These are phyloP conservation scores for Saccharomyces hybrid DNA, from an alignment of 1,139 yeast species.

Conservation along the genomic window DNA sequence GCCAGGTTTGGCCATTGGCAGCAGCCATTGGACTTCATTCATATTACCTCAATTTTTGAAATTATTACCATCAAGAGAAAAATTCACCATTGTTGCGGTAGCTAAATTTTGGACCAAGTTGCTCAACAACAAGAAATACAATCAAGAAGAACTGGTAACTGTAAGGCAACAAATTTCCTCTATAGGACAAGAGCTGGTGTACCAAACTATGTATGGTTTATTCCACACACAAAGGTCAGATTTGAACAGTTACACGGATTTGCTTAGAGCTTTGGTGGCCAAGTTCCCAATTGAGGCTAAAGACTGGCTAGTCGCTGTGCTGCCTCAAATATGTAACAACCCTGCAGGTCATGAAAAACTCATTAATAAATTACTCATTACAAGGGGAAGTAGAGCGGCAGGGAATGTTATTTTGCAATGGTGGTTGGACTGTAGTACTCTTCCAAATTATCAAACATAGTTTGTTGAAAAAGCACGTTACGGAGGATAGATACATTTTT, in stretches of 20 bases:
- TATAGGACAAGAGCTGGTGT: conserved; percentile 23
- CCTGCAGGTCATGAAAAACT: conserved; percentile 24
- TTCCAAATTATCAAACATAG: conserved; percentile 17
- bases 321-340: conserved; percentile 23
- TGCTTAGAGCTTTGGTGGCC: conserved; percentile 28
- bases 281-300: conserved; percentile 29
- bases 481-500: background rate
- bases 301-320: conserved; percentile 21
- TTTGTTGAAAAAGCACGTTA: background rate
- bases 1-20: conserved; percentile 43
- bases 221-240: conserved; percentile 31
- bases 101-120: conserved; percentile 60
- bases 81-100: conserved; percentile 55
- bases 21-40: conserved; percentile 31
- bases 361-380: conserved; percentile 25
- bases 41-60: conserved; percentile 37
- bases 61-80: conserved; percentile 49
- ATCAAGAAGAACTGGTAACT: conserved; percentile 39
- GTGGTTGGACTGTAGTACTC: conserved; percentile 31
- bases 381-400: conserved; percentile 33
- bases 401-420: conserved; percentile 28
- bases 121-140: conserved; percentile 47
- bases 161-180: conserved; percentile 29
- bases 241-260: conserved; percentile 27
- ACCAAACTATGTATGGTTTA: conserved; percentile 27